These are phyloP conservation scores for Starmerella khaoyaiensis DNA, from an alignment of 805 yeast genomes.

Conservation along the genomic window DNA sequence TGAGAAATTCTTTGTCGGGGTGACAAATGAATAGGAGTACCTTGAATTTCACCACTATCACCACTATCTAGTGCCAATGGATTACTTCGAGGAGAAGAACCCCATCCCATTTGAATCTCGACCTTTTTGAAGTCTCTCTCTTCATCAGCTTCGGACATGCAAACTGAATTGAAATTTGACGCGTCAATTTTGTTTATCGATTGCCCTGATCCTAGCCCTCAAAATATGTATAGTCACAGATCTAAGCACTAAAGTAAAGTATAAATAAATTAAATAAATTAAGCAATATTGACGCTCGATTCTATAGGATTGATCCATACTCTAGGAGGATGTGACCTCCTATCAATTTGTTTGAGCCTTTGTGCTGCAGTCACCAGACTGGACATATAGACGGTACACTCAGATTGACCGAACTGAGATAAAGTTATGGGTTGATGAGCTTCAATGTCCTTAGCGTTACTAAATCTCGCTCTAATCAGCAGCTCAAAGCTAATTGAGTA, in stretches of 20 bases:
- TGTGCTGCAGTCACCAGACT: constrained; percentile 27
- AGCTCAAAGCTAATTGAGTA: constrained; percentile 28
- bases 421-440: constrained; percentile 26
- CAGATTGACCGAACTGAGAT: constrained; percentile 29
- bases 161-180: neutral
- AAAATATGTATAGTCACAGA: constrained; percentile 2
- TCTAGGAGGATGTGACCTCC: constrained; percentile 17
- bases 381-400: constrained; percentile 28
- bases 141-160: neutral
- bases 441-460: constrained; percentile 31
- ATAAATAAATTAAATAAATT: neutral
- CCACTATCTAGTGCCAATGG: no score
- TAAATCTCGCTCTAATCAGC: constrained; percentile 27
- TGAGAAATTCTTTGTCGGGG: no score
- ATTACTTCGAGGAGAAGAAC: no score
- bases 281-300: constrained; percentile 5
- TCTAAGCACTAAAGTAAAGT: neutral
- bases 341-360: constrained; percentile 20
- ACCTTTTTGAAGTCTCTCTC: neutral
- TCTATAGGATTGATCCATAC: constrained; percentile 16
- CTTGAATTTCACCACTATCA: no score
- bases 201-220: constrained; percentile 1
- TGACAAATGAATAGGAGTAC: no score
- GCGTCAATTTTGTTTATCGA: neutral
- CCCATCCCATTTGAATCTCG: no score